These are phyloP conservation scores for Termitomyces sp. DNA, from an alignment of 768 basidiomycete species.

Conservation along the genomic window DNA sequence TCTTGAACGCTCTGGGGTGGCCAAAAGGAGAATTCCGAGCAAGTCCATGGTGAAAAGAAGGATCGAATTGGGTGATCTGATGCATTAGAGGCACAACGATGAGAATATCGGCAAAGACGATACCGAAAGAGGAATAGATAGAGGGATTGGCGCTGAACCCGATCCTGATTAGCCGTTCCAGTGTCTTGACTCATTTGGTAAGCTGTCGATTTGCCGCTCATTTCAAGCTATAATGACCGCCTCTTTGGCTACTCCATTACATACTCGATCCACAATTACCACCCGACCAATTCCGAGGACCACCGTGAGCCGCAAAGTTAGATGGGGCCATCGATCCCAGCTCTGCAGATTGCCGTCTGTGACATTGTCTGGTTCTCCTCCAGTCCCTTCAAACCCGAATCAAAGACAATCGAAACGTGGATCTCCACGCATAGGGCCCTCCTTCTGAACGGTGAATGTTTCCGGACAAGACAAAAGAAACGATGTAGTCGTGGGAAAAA, in stretches of 20 bases:
- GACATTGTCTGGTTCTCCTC: not conserved
- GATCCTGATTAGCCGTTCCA: constrained; percentile 9
- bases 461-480: not conserved
- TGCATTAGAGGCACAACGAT: constrained; percentile 14
- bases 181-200: constrained; percentile 9
- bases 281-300: constrained; percentile 19
- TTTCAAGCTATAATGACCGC: constrained; percentile 1
- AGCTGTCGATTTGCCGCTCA: constrained; percentile 22
- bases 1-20: constrained; percentile 13
- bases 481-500: not conserved
- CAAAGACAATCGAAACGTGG: not conserved
- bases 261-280: constrained; percentile 2
- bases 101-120: constrained; percentile 20
- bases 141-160: constrained; percentile 25
- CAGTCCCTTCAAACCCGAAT: constrained; percentile 7
- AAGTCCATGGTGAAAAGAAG: constrained; percentile 13
- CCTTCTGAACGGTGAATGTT: not conserved
- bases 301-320: constrained; percentile 4
- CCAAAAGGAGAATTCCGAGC: constrained; percentile 14
- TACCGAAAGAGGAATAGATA: constrained; percentile 14
- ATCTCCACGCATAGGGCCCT: not conserved
- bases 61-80: constrained; percentile 13
- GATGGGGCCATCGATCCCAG: constrained; percentile 1
- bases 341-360: constrained; percentile 9
- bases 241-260: constrained; percentile 5